Percentiles rank a stretch among this genome's conserved stretches.
Conservation (phyloP, 768 basidiomycete species). For the Boletus bicolor region DNA sequence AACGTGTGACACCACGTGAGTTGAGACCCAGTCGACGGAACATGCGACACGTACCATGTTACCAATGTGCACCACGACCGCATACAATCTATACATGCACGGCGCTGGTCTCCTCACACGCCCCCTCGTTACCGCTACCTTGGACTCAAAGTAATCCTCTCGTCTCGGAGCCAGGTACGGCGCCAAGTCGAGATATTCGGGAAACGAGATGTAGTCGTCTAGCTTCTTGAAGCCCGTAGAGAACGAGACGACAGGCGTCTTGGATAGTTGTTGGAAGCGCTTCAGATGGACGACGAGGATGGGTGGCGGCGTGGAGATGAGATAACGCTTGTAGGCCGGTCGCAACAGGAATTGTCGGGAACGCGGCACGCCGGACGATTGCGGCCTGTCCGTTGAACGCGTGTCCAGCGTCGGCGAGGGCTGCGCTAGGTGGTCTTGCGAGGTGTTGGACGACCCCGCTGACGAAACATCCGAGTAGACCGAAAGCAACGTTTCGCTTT, state of each 20-base stretch:
- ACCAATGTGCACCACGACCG: conserved; percentile 83
- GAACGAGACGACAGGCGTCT: conserved; percentile 58
- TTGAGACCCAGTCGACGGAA: no score
- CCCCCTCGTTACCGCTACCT: conserved; percentile 21
- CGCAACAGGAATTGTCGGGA: conserved; percentile 69
- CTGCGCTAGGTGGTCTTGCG: conserved; percentile 25
- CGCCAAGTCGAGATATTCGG: conserved; percentile 77
- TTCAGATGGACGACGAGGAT: conserved; percentile 92
- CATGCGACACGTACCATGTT: conserved; percentile 61
- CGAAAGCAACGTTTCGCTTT: conserved; percentile 31
- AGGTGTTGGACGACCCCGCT: conserved; percentile 29
- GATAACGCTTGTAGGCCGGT: conserved; percentile 90
- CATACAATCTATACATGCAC: conserved; percentile 70
- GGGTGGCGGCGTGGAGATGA: conserved; percentile 82
- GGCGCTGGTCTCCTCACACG: conserved; percentile 28
- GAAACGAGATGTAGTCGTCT: conserved; percentile 90
- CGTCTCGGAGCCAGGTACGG: conserved; percentile 84
- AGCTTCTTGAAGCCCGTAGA: conserved; percentile 81
- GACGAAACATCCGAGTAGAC: conserved; percentile 37
- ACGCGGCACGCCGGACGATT: conserved; percentile 32
- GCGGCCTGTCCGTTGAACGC: conserved; percentile 35
- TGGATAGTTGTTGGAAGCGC: conserved; percentile 84
- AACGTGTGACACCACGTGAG: conserved; percentile 2
- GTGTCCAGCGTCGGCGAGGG: conserved; percentile 18
- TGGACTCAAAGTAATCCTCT: conserved; percentile 62